These are phyloP conservation scores for Erodium texanum DNA, from an alignment of 441 rosid species.

Conservation along the genomic window DNA sequence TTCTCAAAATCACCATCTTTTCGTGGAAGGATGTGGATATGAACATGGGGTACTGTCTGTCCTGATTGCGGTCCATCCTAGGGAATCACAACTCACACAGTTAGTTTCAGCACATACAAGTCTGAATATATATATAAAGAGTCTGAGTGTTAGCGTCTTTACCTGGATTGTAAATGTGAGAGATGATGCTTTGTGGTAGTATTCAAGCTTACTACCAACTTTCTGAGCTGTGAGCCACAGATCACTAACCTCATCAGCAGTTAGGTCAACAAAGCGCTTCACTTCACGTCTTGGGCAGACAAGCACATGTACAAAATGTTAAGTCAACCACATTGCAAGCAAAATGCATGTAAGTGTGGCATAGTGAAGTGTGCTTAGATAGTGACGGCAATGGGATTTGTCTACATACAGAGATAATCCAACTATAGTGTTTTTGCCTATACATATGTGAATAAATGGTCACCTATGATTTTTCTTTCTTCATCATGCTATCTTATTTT, in stretches of 20 bases:
- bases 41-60: conserved; percentile 87
- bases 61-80: conserved; percentile 94
- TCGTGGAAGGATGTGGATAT: conserved; percentile 79
- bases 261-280: conserved; percentile 74
- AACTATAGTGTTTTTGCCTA: too few relatives aligned
- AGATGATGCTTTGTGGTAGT: conserved; percentile 67
- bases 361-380: too few relatives aligned
- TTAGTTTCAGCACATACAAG: not conserved
- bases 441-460: not conserved
- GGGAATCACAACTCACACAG: not conserved
- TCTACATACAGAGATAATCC: too few relatives aligned
- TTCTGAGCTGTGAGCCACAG: conserved; percentile 69
- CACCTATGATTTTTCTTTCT: not conserved
- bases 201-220: conserved; percentile 59
- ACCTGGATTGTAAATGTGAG: conserved; percentile 77
- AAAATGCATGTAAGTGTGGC: too few relatives aligned
- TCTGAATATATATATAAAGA: conserved; percentile 2
- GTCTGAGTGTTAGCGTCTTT: not conserved
- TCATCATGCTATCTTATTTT: not conserved
- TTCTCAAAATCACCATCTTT: conserved; percentile 71
- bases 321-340: conserved; percentile 35
- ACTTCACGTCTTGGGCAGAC: conserved; percentile 80
- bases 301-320: conserved; percentile 65
- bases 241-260: conserved; percentile 62
- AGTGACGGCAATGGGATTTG: too few relatives aligned